These are phyloP conservation scores for Brachypodium distachyon DNA, from an alignment of 202 grass and related monocot genomes.

Conservation along the genomic window DNA sequence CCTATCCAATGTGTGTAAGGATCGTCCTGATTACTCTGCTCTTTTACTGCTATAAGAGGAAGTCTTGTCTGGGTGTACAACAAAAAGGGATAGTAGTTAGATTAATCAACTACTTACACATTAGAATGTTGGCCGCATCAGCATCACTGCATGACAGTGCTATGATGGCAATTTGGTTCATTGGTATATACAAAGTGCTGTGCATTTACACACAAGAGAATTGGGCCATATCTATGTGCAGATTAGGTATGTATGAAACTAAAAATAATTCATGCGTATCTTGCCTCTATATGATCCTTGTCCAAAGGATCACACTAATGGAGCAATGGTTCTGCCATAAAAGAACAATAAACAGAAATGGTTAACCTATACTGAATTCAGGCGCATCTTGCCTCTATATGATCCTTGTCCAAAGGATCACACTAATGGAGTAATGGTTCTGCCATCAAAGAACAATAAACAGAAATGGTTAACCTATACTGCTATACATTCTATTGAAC, in stretches of 20 bases:
- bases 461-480: not conserved
- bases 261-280: not conserved
- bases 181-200: not conserved
- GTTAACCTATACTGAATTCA: too few species aligned
- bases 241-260: not conserved
- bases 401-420: not conserved
- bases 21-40: not conserved
- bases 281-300: not conserved
- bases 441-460: not conserved
- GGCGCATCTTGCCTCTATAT: not conserved
- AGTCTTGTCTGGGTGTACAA: not conserved
- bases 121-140: not conserved
- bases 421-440: not conserved
- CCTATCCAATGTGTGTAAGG: not conserved
- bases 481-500: not conserved
- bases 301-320: not conserved
- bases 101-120: not conserved
- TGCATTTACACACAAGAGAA: not conserved
- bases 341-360: not conserved
- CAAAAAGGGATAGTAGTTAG: not conserved
- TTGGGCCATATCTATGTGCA: not conserved
- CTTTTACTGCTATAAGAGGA: not conserved
- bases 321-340: not conserved
- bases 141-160: not conserved
- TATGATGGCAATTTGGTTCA: not conserved